Base-by-base conservation (phyloP, 805 yeast species). In the Nakazawaea laoshanensis region DNA sequence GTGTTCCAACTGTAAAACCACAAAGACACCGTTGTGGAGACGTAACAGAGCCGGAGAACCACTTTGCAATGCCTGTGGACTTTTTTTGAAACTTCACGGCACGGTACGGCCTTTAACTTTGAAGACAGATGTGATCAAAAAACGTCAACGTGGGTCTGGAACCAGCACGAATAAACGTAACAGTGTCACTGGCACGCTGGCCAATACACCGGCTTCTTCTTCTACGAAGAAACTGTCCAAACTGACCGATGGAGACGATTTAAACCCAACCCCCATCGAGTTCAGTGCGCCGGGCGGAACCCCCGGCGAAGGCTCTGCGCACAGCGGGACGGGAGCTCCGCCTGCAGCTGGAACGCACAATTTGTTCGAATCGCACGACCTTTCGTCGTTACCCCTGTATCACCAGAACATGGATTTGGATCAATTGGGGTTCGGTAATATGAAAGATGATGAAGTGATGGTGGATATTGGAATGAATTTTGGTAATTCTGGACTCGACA, bases 21-120 rank as follows among this genome's bases (percentile, higher is more conserved):
- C 70, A 42, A 87, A 94, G 12, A 89, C 98, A 0, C 98, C 98
- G 1, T 56, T 89, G 12, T 89, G 98, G 98, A 65, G 98, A 45
- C 67, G 96, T 31, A 85, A 86, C 46, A 87, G 94, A 0, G 84
- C 83, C 38, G 96, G 96, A 2, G 80, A 84, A 48, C 94, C 96
- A 0, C 61, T 89, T 38, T 89, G 97, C 59, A 89, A 89, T 55
- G 97, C 98, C 0, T 89, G 98, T 61, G 98, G 97, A 0, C 62
- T 89, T 39, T 89, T 89, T 47, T 68, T 84, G 48, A 89, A 89
- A 55, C 63, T 89, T 16, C 97, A 89, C 49, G 97, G 96, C n/a
- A 89, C 86, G 3, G 94, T 85, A 41, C 65, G 97, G 37, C 98
- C 98, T 0, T 62, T 89, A 32, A 81, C 94, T 10, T 63, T 88